Evolutionary conservation across 2,329 filamentous ascomycete genomes (phyloP).

Genomic region (Colletotrichum aenigma): DNA sequence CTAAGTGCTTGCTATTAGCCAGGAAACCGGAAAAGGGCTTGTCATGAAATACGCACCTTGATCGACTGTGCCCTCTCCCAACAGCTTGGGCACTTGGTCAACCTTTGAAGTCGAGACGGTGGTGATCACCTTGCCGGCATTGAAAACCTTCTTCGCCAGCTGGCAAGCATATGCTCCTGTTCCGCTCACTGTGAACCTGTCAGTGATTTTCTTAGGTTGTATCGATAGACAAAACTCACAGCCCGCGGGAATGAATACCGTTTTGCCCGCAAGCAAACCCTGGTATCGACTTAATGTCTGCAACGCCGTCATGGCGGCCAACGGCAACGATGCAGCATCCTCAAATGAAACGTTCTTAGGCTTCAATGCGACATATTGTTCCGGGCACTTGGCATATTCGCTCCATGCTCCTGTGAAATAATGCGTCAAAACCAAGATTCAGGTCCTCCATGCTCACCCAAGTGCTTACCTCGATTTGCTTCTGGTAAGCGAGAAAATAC

Average conservation of each 20-base stretch:
- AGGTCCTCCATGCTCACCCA: rapidly evolving
- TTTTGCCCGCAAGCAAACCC: neutral
- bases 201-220: neutral
- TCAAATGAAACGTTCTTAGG: neutral
- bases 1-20: neutral
- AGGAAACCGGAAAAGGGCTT: neutral
- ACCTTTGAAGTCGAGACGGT: neutral
- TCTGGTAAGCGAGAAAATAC: neutral
- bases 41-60: neutral
- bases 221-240: neutral
- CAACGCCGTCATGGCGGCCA: neutral
- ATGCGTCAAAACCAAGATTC: rapidly evolving
- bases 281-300: neutral
- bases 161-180: neutral
- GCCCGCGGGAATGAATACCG: neutral
- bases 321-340: neutral
- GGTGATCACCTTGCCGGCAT: neutral
- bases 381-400: neutral
- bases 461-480: neutral
- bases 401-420: neutral
- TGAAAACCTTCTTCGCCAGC: neutral
- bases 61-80: neutral
- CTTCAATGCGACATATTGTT: neutral
- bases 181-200: neutral
- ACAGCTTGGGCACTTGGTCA: neutral